Percentiles rank a stretch among this genome's conserved stretches.
These are phyloP conservation scores for Erigeron canadensis DNA, from an alignment of 129 eudicot species.

Conservation along the genomic window DNA sequence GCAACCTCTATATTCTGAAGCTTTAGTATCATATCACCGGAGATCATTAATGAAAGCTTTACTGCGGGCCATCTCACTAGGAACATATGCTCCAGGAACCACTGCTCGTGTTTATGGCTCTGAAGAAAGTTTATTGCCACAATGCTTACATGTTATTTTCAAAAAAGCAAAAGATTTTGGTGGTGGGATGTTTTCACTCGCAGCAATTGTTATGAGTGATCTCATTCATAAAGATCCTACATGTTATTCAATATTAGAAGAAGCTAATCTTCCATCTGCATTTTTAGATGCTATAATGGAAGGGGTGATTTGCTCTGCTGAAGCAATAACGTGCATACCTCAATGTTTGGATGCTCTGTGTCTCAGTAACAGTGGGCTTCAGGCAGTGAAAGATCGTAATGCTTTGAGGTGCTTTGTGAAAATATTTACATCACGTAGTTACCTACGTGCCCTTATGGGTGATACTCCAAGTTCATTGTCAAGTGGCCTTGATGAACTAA, in stretches of 20 bases:
- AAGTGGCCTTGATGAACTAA: conserved; percentile 92
- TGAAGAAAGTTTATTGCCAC: conserved; percentile 89
- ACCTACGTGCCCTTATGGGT: conserved; percentile 77
- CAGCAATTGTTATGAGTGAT: conserved; percentile 96
- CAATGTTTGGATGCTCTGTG: conserved; percentile 99
- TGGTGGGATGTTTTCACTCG: conserved; percentile 97
- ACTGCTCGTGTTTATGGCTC: conserved; percentile 86
- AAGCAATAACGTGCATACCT: conserved; percentile 96
- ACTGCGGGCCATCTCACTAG: conserved; percentile 90
- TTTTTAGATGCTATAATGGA: conserved; percentile 94
- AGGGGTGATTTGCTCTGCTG: conserved; percentile 90
- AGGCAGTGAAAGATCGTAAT: conserved; percentile 87
- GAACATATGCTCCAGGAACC: conserved; percentile 96
- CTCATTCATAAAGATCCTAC: conserved; percentile 97
- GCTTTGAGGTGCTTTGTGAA: conserved; percentile 96
- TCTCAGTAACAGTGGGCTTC: conserved; percentile 82
- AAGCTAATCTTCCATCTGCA: conserved; percentile 92
- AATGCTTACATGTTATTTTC: conserved; percentile 75
- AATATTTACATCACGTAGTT: conserved; percentile 76
- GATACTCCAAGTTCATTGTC: conserved; percentile 85
- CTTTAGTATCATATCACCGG: conserved; percentile 80
- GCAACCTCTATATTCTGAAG: conserved; percentile 89
- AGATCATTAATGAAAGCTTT: conserved; percentile 84
- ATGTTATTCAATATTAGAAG: conserved; percentile 80
- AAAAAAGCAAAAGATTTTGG: conserved; percentile 92